phyloP scores from a whole-genome alignment of 306 rosid genomes.

The Trifolium fragiferum region DNA sequence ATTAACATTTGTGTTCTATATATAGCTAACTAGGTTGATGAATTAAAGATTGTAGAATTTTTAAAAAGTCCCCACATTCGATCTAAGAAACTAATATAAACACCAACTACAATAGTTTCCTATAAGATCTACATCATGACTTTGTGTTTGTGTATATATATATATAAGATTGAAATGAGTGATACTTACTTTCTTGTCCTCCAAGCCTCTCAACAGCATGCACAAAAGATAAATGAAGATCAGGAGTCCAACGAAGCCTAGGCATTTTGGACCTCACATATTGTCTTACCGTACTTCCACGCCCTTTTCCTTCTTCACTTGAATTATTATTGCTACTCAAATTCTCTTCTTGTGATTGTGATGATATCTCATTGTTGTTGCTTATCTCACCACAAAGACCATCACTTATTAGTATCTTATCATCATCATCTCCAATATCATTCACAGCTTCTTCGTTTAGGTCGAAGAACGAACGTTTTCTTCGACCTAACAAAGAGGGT shows the following conservation, averaged over 20 bases:
- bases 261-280: constrained; percentile 86
- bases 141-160: neutral
- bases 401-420: neutral
- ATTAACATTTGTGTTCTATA: too few relatives aligned
- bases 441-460: constrained; percentile 60
- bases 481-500: constrained; percentile 31
- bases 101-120: neutral
- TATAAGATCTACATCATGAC: neutral
- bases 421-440: constrained; percentile 31
- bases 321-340: constrained; percentile 46
- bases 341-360: constrained; percentile 45
- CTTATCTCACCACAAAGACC: neutral
- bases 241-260: constrained; percentile 95
- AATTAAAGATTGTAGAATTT: too few relatives aligned
- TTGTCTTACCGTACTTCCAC: constrained; percentile 60
- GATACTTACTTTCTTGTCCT: constrained; percentile 80
- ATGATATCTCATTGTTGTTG: constrained; percentile 25
- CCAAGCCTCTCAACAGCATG: constrained; percentile 88
- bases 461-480: constrained; percentile 57
- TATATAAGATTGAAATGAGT: neutral
- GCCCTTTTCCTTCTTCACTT: constrained; percentile 49
- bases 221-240: constrained; percentile 83
- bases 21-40: too few relatives aligned
- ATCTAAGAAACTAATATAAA: too few relatives aligned
- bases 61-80: too few relatives aligned